A percentile compares a stretch with the other conserved stretches of the same genome.
Evolutionary conservation across 2,329 filamentous ascomycete genomes (phyloP).

Genomic region (Drechslerella stenobrocha): DNA sequence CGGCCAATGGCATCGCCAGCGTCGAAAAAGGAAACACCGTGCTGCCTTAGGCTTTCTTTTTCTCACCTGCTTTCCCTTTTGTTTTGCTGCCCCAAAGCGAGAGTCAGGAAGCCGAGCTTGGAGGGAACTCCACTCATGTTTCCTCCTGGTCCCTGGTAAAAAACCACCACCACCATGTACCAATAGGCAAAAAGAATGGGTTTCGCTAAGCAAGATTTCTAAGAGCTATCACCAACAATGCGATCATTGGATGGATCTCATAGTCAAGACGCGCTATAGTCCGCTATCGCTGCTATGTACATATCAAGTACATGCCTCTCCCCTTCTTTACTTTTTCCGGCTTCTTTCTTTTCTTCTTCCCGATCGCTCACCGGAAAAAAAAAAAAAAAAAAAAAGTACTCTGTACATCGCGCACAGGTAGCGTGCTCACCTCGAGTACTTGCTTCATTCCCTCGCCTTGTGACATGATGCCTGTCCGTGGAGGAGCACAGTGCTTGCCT

Average conservation of each 20-base stretch:
- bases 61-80: not conserved
- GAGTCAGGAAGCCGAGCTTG: conserved; percentile 34
- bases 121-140: conserved; percentile 47
- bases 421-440: conserved; percentile 1
- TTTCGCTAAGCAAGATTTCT: conserved; percentile 45
- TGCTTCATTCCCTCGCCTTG: conserved; percentile 37
- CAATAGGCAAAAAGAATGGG: conserved; percentile 34
- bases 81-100: conserved; percentile 43
- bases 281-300: conserved; percentile 21
- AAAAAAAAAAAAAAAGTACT: not conserved
- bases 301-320: not conserved
- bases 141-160: conserved; percentile 38
- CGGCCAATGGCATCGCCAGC: conserved; percentile 42
- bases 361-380: conserved; percentile 4
- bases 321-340: conserved; percentile 45
- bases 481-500: conserved; percentile 44
- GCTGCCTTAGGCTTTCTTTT: not conserved
- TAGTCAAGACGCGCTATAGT: conserved; percentile 36
- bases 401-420: conserved; percentile 1
- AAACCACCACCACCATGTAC: conserved; percentile 4
- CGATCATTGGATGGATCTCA: conserved; percentile 47
- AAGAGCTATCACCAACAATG: conserved; percentile 48
- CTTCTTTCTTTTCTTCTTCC: conserved; percentile 28
- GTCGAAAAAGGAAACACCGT: conserved; percentile 47
- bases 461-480: conserved; percentile 41